Evolutionary conservation across 257 asterid genomes (phyloP).

Genomic region (Ophiorrhiza pumila): DNA sequence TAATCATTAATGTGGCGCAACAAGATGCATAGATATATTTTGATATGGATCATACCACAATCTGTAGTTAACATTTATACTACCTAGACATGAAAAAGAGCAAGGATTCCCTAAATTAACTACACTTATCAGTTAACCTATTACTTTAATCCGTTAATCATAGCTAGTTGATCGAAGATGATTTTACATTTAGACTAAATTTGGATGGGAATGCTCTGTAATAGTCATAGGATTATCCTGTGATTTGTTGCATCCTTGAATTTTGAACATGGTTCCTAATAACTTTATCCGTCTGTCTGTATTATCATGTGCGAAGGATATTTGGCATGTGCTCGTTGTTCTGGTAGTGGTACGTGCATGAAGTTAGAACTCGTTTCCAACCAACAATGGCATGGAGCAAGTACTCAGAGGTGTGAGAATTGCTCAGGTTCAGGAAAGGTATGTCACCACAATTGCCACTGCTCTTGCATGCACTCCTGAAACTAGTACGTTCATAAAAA

Average conservation of each 20-base stretch:
- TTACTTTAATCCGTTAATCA: background rate
- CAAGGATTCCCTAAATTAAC: no score
- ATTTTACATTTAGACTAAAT: background rate
- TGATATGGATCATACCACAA: background rate
- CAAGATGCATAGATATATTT: background rate
- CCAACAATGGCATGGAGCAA: constrained; percentile 48
- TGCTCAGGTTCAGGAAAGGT: constrained; percentile 99
- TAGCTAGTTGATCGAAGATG: no score
- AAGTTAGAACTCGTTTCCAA: constrained; percentile 52
- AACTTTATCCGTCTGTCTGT: background rate
- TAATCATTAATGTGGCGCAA: background rate
- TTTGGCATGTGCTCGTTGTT: constrained; percentile 89
- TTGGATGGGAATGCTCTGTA: background rate
- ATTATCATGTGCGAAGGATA: constrained; percentile 45
- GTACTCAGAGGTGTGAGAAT: constrained; percentile 66
- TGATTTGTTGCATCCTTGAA: background rate
- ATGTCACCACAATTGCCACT: constrained; percentile 13
- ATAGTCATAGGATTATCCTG: background rate
- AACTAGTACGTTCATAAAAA: no score
- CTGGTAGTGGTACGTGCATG: constrained; percentile 76
- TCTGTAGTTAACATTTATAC: background rate
- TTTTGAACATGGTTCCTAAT: background rate
- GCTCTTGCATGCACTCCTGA: background rate
- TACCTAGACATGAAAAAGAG: background rate
- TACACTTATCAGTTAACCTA: no score